Evolutionary conservation across 768 basidiomycete genomes (phyloP).

Genomic region (Suillus plorans): DNA sequence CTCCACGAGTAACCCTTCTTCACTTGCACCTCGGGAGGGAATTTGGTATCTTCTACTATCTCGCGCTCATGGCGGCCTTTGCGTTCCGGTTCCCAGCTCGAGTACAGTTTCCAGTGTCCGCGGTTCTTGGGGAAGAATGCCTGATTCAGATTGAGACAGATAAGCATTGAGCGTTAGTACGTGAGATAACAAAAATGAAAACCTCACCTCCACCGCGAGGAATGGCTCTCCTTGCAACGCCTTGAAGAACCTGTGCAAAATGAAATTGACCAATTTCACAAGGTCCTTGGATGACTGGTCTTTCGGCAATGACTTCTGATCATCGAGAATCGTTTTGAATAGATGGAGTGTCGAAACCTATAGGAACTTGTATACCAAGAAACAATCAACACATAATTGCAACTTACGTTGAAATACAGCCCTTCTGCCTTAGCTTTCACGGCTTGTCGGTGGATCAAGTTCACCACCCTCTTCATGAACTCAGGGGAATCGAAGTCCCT

Average conservation of each 20-base stretch:
- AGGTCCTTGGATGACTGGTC: conserved; percentile 84
- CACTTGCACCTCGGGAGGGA: conserved; percentile 71
- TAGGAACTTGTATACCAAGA: conserved; percentile 14
- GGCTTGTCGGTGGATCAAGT: conserved; percentile 86
- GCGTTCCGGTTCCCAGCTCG: conserved; percentile 65
- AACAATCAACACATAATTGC: background rate
- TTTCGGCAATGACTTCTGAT: conserved; percentile 75
- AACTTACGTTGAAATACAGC: conserved; percentile 87
- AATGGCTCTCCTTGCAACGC: conserved; percentile 80
- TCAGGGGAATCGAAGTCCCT: conserved; percentile 75
- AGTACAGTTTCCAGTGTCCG: conserved; percentile 82
- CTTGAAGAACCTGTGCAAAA: conserved; percentile 95
- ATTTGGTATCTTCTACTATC: conserved; percentile 35
- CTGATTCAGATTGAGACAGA: conserved; percentile 36
- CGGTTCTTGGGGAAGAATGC: conserved; percentile 90
- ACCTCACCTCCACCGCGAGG: conserved; percentile 80
- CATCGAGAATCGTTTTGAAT: conserved; percentile 84
- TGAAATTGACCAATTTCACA: conserved; percentile 76
- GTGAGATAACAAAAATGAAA: conserved; percentile 27
- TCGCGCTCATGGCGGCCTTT: conserved; percentile 38
- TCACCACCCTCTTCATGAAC: conserved; percentile 87
- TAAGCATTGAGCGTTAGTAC: conserved; percentile 19
- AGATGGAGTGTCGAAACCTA: conserved; percentile 89
- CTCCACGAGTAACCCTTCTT: conserved; percentile 89
- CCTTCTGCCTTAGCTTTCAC: conserved; percentile 92